These are phyloP conservation scores for Vitis labrusca DNA, from an alignment of 164 flowering plant species.

Conservation along the genomic window DNA sequence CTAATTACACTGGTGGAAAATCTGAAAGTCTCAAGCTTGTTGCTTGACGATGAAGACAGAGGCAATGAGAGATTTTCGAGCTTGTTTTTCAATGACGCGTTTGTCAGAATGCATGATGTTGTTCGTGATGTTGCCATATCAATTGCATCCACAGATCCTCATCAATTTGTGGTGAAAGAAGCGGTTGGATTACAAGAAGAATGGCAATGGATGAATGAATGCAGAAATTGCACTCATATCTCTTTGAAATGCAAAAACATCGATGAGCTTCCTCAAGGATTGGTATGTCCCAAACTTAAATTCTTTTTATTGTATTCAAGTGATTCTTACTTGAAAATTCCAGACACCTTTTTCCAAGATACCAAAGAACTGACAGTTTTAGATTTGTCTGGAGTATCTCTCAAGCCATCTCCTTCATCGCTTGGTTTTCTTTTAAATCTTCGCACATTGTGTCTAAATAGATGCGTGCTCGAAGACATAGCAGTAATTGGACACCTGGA, in stretches of 20 bases:
- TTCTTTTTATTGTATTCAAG: neutral
- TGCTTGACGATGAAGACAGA: neutral
- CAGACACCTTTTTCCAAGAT: neutral
- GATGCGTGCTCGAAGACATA: neutral
- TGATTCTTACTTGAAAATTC: too few relatives aligned
- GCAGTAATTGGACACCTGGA: neutral
- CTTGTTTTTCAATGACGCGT: too few relatives aligned
- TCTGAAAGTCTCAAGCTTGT: neutral
- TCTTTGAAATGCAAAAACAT: neutral
- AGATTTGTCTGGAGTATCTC: neutral
- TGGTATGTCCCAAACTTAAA: neutral
- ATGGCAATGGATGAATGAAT: neutral
- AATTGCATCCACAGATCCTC: neutral
- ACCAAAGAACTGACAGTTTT: neutral
- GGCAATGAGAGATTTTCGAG: too few relatives aligned
- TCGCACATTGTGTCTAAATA: neutral
- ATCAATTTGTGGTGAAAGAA: neutral
- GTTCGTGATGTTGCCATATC: too few relatives aligned
- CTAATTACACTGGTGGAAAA: neutral
- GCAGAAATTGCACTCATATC: neutral
- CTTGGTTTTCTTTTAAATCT: neutral
- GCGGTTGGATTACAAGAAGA: neutral
- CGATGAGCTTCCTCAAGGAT: neutral
- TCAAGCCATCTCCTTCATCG: neutral
- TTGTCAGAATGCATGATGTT: neutral